phyloP scores from a whole-genome alignment of 2,329 filamentous ascomycete genomes.

The Xylaria sp. region DNA sequence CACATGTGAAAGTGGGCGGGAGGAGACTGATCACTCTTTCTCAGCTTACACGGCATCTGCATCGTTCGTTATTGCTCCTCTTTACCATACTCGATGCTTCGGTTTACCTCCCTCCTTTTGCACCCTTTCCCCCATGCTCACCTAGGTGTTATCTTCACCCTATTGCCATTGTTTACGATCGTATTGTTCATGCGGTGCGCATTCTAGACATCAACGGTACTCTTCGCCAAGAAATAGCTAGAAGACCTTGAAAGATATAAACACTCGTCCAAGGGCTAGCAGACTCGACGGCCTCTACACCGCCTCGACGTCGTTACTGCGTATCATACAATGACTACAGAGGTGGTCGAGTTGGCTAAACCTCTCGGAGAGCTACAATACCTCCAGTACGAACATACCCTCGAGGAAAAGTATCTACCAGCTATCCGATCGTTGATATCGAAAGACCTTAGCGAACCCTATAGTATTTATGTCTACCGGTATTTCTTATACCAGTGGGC shows the following conservation, averaged over 20 bases:
- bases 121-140: neutral
- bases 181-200: neutral
- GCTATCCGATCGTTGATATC: constrained; percentile 93
- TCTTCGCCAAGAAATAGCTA: neutral
- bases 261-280: neutral
- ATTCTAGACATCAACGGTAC: constrained; percentile 5
- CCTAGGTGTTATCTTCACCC: neutral
- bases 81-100: constrained; percentile 1
- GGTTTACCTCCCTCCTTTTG: neutral
- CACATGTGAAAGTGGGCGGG: constrained; percentile 42
- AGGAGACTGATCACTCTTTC: constrained; percentile 20
- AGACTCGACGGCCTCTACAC: constrained; percentile 4
- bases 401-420: constrained; percentile 76
- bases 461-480: constrained; percentile 98
- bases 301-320: neutral
- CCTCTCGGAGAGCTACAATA: constrained; percentile 65
- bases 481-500: constrained; percentile 99
- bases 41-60: constrained; percentile 20
- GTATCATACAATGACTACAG: constrained; percentile 50
- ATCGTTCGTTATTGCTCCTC: constrained; percentile 21
- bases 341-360: constrained; percentile 42
- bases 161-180: neutral
- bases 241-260: neutral
- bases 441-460: constrained; percentile 95
- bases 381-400: constrained; percentile 70